Base-by-base conservation (phyloP, 768 basidiomycete species). In the Melanogaster broomeanus region DNA sequence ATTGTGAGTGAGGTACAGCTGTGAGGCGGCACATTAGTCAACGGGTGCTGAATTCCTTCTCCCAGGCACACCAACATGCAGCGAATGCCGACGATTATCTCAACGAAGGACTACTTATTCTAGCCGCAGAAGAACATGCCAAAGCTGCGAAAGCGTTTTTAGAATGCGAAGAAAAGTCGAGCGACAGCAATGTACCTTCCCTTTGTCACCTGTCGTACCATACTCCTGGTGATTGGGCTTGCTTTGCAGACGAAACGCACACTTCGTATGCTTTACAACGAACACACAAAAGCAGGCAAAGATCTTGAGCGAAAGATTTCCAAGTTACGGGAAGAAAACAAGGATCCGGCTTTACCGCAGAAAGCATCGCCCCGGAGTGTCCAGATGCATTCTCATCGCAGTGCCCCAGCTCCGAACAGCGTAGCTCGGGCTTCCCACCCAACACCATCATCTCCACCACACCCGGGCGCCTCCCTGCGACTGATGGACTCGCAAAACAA, bases 1-100 rank as follows among this genome's bases (percentile, higher is more conserved):
- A 66, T 74, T 33, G 82, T 82, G 62, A 73, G 71, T 65, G 24
- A 22, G 11, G 35, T 47, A 3, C 37, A 1, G 10, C 22, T 12
- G 21, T 44, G 35, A 53, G 37, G 12, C 10, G n/a, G 24, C 4
- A 3, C 24, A n/a, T 37, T 40, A 25, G 22, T 3, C 19, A n/a
- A n/a, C n/a, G n/a, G n/a, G n/a, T n/a, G n/a, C n/a, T n/a, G n/a
- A n/a, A n/a, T n/a, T n/a, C n/a, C n/a, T n/a, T n/a, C n/a, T n/a
- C n/a, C n/a, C 65, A 92, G 89, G 90, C 90, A 19, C 88, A 93
- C 66, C 83, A 87, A 60, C 88, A 91, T 69, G 87, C 87, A 47
- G 84, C 85, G 15, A 87, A 87, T 61, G 90, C 89, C 31, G 89
- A 92, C 45, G 88, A 91, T 52, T 82, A 79, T 61, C 63, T 79